Evolutionary conservation across 345 rosid genomes (phyloP).

Genomic region (Carallia pectinifolia): DNA sequence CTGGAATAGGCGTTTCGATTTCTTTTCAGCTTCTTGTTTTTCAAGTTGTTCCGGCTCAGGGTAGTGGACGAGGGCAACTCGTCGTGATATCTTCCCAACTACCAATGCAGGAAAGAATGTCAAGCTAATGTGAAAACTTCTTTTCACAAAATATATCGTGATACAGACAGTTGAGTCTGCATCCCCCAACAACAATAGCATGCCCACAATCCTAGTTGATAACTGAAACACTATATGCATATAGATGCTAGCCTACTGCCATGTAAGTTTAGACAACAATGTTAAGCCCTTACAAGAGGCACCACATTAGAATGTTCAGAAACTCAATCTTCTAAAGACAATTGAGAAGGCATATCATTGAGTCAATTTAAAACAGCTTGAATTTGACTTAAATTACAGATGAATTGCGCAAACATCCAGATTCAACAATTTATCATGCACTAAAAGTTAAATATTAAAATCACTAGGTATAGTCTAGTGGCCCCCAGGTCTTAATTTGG

Average conservation of each 20-base stretch:
- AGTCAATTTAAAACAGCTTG: not conserved
- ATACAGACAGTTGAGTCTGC: not conserved
- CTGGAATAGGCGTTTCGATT: conserved; percentile 17
- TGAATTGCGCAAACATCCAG: no score
- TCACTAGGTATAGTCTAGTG: no score
- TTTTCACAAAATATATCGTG: not conserved
- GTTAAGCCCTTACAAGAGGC: no score
- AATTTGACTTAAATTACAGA: no score
- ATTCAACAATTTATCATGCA: no score
- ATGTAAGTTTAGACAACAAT: not conserved
- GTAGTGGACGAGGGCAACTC: conserved; percentile 56
- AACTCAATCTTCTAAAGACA: not conserved
- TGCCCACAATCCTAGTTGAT: no score
- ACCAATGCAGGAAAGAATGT: conserved; percentile 13
- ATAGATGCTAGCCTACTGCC: no score
- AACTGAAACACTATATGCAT: no score
- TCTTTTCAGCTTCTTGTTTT: conserved; percentile 26
- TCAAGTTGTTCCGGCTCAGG: conserved; percentile 66
- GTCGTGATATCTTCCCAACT: conserved; percentile 62
- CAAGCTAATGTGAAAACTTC: not conserved
- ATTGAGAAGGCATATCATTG: not conserved
- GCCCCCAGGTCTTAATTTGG: no score
- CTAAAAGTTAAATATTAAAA: no score
- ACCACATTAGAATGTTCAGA: no score
- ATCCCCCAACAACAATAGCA: not conserved